Evolutionary conservation across 2,329 filamentous ascomycete genomes (phyloP).

Genomic region (Sporothrix phasma): DNA sequence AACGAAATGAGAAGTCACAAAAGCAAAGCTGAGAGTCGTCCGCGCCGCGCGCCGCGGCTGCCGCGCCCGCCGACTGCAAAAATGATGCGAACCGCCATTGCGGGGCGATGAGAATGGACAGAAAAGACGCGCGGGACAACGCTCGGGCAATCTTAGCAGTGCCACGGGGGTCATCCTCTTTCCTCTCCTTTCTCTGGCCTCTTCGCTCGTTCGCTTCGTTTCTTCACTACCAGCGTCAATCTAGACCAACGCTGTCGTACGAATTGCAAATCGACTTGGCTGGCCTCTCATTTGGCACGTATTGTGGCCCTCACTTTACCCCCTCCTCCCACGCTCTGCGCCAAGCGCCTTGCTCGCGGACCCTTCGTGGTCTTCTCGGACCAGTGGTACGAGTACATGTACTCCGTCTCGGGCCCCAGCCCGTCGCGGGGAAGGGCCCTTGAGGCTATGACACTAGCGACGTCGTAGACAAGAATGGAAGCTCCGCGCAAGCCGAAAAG

Average conservation of each 20-base stretch:
- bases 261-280: conserved; percentile 2
- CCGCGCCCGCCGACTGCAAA: not conserved
- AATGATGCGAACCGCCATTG: not conserved
- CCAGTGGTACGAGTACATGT: too few relatives aligned
- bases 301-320: too few relatives aligned
- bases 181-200: not conserved
- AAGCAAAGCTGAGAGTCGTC: not conserved
- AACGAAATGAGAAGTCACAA: too few relatives aligned
- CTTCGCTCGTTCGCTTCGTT: not conserved
- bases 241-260: not conserved
- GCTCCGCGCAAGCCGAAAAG: not conserved
- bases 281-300: not conserved
- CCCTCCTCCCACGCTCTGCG: not conserved
- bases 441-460: not conserved
- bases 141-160: not conserved
- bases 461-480: not conserved
- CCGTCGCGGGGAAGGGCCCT: not conserved
- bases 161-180: not conserved
- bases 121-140: conserved; percentile 1
- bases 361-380: not conserved
- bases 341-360: not conserved
- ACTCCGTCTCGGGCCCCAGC: not conserved
- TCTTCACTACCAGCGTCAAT: not conserved
- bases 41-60: not conserved
- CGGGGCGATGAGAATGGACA: not conserved